Percentiles rank a stretch among this genome's conserved stretches.
Evolutionary conservation across 768 basidiomycete genomes (phyloP).

Genomic region (Artomyces pyxidatus): DNA sequence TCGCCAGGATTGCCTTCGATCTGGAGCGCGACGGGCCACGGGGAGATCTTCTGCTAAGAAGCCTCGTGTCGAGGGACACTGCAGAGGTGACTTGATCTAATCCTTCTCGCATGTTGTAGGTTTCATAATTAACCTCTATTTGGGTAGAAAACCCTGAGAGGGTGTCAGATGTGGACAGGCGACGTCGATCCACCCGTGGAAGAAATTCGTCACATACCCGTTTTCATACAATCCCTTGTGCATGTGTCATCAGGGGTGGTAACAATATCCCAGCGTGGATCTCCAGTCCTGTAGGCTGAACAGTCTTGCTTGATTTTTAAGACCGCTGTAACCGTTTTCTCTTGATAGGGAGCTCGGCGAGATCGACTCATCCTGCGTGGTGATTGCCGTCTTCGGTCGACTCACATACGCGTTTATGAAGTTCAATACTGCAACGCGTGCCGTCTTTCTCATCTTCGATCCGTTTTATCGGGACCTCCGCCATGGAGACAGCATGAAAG

Average conservation of each 20-base stretch:
- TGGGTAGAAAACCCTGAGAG: background rate
- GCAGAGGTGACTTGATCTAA: too few relatives aligned
- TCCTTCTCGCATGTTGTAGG: too few relatives aligned
- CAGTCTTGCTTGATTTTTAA: too few relatives aligned
- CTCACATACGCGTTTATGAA: constrained; percentile 55
- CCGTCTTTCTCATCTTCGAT: constrained; percentile 55
- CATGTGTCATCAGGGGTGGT: too few relatives aligned
- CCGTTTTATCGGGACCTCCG: constrained; percentile 44
- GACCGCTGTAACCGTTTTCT: too few relatives aligned
- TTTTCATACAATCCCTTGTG: too few relatives aligned
- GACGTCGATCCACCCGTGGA: too few relatives aligned
- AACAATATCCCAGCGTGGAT: too few relatives aligned
- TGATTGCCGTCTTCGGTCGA: constrained; percentile 60
- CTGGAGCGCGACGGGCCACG: constrained; percentile 25
- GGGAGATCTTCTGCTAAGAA: constrained; percentile 24
- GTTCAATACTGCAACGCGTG: constrained; percentile 14
- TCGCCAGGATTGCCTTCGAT: constrained; percentile 42
- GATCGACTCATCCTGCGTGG: constrained; percentile 30
- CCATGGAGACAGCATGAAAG: constrained; percentile 34
- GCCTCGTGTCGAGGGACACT: constrained; percentile 26
- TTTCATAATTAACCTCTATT: background rate
- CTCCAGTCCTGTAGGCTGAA: too few relatives aligned
- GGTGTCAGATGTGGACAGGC: too few relatives aligned
- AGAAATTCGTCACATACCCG: too few relatives aligned
- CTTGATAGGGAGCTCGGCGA: too few relatives aligned